phyloP scores from a whole-genome alignment of 2,329 filamentous ascomycete genomes.

The Rutstroemia sp. region DNA sequence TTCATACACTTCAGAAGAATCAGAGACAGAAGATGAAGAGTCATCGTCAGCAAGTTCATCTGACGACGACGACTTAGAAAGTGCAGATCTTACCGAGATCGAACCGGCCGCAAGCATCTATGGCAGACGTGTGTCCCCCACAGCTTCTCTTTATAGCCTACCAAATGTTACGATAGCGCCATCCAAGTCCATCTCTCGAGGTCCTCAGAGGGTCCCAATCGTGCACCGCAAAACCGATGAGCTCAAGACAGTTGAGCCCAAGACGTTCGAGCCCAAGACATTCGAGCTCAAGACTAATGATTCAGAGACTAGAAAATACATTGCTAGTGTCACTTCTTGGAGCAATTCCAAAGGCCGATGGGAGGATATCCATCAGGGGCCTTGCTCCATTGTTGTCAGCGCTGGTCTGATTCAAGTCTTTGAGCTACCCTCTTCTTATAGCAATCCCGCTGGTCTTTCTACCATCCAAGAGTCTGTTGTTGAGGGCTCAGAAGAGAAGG shows the following conservation, averaged over 20 bases:
- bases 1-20: conserved; percentile 52
- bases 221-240: not conserved
- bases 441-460: not conserved
- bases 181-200: conserved; percentile 69
- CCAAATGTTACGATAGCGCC: conserved; percentile 54
- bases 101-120: conserved; percentile 7
- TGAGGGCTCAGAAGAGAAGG: not conserved
- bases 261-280: conserved; percentile 34
- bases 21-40: conserved; percentile 9
- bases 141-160: conserved; percentile 8
- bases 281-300: conserved; percentile 36
- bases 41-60: conserved; percentile 6
- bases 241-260: conserved; percentile 37
- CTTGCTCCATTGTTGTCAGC: conserved; percentile 48
- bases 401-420: conserved; percentile 54
- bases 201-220: conserved; percentile 42
- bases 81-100: conserved; percentile 3
- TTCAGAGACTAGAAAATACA: conserved; percentile 35
- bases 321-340: conserved; percentile 54
- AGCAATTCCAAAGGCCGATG: conserved; percentile 51
- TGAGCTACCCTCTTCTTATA: conserved; percentile 32
- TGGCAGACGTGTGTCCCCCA: conserved; percentile 8
- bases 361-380: conserved; percentile 47
- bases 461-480: conserved; percentile 8
- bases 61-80: conserved; percentile 8